Conservation (phyloP, 129 eudicot species). For the Flaveria robusta region DNA sequence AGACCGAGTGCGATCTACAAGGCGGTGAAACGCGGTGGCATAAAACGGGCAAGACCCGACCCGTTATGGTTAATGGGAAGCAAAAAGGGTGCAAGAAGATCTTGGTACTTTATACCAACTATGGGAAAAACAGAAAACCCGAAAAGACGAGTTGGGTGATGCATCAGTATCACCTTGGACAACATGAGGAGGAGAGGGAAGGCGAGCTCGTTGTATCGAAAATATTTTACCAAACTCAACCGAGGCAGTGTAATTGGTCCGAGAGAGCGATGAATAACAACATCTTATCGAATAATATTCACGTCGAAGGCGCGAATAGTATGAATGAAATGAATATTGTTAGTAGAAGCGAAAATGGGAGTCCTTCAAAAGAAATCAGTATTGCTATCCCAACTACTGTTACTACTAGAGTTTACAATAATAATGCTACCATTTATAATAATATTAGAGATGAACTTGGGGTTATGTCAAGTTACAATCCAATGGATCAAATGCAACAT, state of each 20-base stretch:
- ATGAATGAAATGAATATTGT: slow-evolving; percentile 9
- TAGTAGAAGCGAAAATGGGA: slow-evolving; percentile 45
- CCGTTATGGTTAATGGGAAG: slow-evolving; percentile 41
- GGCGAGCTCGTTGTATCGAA: slow-evolving; percentile 74
- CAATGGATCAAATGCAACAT: slow-evolving; percentile 65
- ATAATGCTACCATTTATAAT: neutral
- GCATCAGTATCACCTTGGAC: slow-evolving; percentile 82
- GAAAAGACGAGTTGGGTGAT: slow-evolving; percentile 80
- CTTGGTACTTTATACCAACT: slow-evolving; percentile 73
- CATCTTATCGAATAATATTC: slow-evolving; percentile 17
- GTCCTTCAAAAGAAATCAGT: slow-evolving; percentile 49
- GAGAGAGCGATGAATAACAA: slow-evolving; percentile 38
- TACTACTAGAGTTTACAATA: too few relatives aligned
- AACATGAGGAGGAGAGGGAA: slow-evolving; percentile 69
- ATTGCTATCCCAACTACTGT: neutral
- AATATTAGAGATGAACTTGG: slow-evolving; percentile 35
- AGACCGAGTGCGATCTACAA: slow-evolving; percentile 42
- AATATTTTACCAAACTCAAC: slow-evolving; percentile 76
- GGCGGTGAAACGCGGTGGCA: slow-evolving; percentile 81
- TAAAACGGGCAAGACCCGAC: slow-evolving; percentile 74
- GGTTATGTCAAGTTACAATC: slow-evolving; percentile 48
- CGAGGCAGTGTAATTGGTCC: slow-evolving; percentile 71
- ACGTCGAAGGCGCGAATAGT: neutral
- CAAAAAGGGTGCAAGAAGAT: slow-evolving; percentile 72
- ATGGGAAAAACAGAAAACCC: slow-evolving; percentile 63